Percentiles rank a stretch among this genome's conserved stretches.
Evolutionary conservation across 75 land plant genomes (phyloP).

Genomic region (Cupressus sempervirens): DNA sequence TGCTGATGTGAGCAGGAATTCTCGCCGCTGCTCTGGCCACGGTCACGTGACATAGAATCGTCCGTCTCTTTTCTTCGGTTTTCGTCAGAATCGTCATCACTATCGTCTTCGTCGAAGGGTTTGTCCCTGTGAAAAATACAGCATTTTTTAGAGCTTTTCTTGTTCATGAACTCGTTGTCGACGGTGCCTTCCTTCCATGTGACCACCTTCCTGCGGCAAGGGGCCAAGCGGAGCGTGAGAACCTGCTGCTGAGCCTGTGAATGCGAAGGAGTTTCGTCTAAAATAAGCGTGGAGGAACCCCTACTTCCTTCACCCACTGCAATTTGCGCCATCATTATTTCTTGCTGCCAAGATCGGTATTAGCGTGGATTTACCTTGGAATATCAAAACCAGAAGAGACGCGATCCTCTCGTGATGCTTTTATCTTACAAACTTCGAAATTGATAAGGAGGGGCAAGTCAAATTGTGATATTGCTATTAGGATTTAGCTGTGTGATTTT

Average conservation of each 20-base stretch:
- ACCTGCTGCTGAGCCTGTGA: conserved; percentile 17
- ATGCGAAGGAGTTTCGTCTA: not conserved
- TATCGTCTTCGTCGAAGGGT: conserved; percentile 69
- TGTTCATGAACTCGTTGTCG: conserved; percentile 78
- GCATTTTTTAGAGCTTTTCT: conserved; percentile 90
- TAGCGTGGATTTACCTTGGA: no score
- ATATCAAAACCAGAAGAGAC: no score
- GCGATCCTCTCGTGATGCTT: no score
- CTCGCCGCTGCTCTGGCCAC: not conserved
- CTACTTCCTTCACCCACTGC: not conserved
- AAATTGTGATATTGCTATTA: no score
- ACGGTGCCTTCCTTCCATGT: conserved; percentile 80
- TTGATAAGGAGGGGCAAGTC: no score
- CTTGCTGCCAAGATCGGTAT: no score
- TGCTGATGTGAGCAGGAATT: not conserved
- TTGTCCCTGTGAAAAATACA: conserved; percentile 91
- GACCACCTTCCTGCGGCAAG: conserved; percentile 69
- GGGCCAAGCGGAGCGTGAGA: conserved; percentile 46
- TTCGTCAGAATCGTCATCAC: conserved; percentile 54
- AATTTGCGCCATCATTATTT: not conserved
- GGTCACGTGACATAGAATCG: not conserved
- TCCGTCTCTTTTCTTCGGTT: conserved; percentile 7
- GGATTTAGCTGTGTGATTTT: no score
- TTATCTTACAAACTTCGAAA: no score
- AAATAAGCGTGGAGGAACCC: not conserved